Percentiles rank a stretch among this genome's conserved stretches.
phyloP scores from a whole-genome alignment of 2,329 filamentous ascomycete species.

The Aspergillus sp. region DNA sequence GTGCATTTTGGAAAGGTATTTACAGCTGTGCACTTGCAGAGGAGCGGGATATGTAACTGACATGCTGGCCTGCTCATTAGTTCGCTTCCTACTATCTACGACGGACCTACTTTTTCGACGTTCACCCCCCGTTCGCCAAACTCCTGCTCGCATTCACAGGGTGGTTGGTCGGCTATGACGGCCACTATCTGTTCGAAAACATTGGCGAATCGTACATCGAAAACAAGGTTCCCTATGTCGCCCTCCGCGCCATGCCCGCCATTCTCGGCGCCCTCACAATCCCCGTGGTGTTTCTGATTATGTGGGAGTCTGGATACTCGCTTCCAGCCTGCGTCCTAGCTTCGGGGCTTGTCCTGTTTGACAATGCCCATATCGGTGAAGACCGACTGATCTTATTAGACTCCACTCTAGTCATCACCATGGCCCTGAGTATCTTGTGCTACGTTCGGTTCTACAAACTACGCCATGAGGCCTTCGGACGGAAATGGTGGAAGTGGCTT shows the following conservation, averaged over 20 bases:
- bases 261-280: constrained; percentile 90
- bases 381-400: constrained; percentile 93
- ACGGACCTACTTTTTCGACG: constrained; percentile 99
- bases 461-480: constrained; percentile 80
- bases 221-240: constrained; percentile 96
- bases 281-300: constrained; percentile 91
- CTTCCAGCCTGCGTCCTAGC: constrained; percentile 88
- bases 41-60: constrained; percentile 16
- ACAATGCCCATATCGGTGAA: constrained; percentile 97
- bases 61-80: constrained; percentile 26
- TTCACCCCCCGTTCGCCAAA: constrained; percentile 97
- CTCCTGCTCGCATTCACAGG: constrained; percentile 95
- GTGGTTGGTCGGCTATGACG: constrained; percentile 96
- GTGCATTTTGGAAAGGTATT: constrained; percentile 98
- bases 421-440: constrained; percentile 89
- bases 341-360: constrained; percentile 82
- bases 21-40: constrained; percentile 7
- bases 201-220: constrained; percentile 97
- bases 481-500: constrained; percentile 99
- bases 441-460: constrained; percentile 99
- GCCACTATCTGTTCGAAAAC: constrained; percentile 97
- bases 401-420: constrained; percentile 89
- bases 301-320: constrained; percentile 99
- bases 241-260: constrained; percentile 90
- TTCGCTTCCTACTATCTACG: constrained; percentile 76